phyloP scores from a whole-genome alignment of 1,284 basidiomycete genomes.

The Ganoderma multipileum region DNA sequence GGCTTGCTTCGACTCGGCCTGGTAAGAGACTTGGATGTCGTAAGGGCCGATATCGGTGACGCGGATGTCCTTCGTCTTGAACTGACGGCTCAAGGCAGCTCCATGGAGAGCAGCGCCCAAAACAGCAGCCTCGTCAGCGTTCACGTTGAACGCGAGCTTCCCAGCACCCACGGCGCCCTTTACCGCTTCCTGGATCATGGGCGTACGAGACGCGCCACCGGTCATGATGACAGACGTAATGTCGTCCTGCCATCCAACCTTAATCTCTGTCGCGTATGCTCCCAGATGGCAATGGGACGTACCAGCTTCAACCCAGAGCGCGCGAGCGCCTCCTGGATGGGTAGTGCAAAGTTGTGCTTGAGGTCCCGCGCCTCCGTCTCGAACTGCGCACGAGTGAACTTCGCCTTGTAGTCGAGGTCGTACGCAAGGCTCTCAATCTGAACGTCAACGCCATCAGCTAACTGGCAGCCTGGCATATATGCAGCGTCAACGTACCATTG shows the following conservation, averaged over 20 bases:
- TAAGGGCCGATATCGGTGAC: slow-evolving; percentile 77
- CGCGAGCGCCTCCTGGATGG: slow-evolving; percentile 80
- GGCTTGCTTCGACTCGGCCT: slow-evolving; percentile 61
- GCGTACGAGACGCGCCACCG: slow-evolving; percentile 90
- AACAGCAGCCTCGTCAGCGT: slow-evolving; percentile 96
- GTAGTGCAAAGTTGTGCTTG: slow-evolving; percentile 68
- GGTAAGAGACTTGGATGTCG: slow-evolving; percentile 81
- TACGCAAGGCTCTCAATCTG: slow-evolving; percentile 89
- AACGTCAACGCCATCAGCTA: slow-evolving; percentile 13
- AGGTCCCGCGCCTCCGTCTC: slow-evolving; percentile 77
- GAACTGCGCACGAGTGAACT: slow-evolving; percentile 79
- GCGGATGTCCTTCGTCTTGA: slow-evolving; percentile 95
- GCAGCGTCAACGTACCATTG: slow-evolving; percentile 58
- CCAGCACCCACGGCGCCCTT: slow-evolving; percentile 79
- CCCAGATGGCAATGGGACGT: slow-evolving; percentile 6
- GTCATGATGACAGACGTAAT: slow-evolving; percentile 91
- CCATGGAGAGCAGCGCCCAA: slow-evolving; percentile 95
- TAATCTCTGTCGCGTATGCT: not conserved
- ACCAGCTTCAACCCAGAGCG: slow-evolving; percentile 76
- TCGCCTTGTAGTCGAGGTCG: slow-evolving; percentile 90
- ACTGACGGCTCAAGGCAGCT: slow-evolving; percentile 88
- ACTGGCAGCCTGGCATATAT: slow-evolving; percentile 7
- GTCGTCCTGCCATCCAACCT: slow-evolving; percentile 54
- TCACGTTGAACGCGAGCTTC: slow-evolving; percentile 93
- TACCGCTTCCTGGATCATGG: slow-evolving; percentile 89